A percentile compares a stretch with the other conserved stretches of the same genome.
Evolutionary conservation across 2,329 filamentous ascomycete genomes (phyloP).

Genomic region (Cladosporium sp.): DNA sequence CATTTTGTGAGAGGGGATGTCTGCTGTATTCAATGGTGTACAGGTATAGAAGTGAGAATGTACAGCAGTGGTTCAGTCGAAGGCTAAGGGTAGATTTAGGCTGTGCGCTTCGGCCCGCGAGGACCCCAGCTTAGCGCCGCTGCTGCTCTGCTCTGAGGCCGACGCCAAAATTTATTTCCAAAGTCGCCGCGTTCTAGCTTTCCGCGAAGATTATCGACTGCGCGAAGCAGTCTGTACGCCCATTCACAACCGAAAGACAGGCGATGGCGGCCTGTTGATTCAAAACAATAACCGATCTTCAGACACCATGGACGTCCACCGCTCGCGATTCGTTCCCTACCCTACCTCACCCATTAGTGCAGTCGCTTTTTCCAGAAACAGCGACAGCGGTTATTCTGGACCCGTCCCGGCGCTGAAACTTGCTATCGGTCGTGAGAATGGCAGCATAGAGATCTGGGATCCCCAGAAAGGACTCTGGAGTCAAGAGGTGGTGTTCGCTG

Average conservation of each 20-base stretch:
- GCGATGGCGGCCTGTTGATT: conserved; percentile 5
- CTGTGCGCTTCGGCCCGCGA: neutral
- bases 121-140: neutral
- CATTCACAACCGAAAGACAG: neutral
- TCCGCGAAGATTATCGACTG: neutral
- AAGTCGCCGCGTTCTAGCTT: neutral
- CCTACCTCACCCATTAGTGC: conserved; percentile 90
- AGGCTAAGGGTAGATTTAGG: too few relatives aligned
- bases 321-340: conserved; percentile 92
- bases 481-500: conserved; percentile 85
- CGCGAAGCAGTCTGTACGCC: neutral
- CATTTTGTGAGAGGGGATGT: too few relatives aligned
- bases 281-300: neutral
- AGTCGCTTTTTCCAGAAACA: conserved; percentile 83
- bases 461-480: conserved; percentile 77
- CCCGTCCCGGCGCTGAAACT: conserved; percentile 63
- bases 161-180: neutral
- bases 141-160: neutral
- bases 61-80: too few relatives aligned
- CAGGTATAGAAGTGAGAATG: too few relatives aligned
- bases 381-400: conserved; percentile 33
- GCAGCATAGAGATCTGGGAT: conserved; percentile 98
- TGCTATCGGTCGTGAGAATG: conserved; percentile 87
- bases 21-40: too few relatives aligned
- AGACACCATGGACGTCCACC: conserved; percentile 82